A percentile compares a stretch with the other conserved stretches of the same genome.
phyloP scores from a whole-genome alignment of 2,329 filamentous ascomycete species.

The Trichoderma guizhouense region DNA sequence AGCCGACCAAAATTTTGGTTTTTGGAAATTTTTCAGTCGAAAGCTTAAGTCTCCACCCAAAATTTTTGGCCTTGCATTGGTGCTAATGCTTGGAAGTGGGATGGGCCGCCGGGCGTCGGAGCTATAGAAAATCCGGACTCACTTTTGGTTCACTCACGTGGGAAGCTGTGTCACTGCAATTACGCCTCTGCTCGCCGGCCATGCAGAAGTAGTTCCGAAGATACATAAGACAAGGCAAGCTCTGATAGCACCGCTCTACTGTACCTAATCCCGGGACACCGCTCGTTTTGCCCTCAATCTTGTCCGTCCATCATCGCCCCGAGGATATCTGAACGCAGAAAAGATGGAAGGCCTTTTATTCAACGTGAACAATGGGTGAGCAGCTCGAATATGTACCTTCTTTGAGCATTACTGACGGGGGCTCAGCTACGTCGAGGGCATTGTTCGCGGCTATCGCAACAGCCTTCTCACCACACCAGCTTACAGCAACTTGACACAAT shows the following conservation, averaged over 20 bases:
- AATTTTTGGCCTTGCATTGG: conserved; percentile 42
- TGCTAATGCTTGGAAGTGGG: conserved; percentile 29
- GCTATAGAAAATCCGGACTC: conserved; percentile 26
- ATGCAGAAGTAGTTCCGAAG: conserved; percentile 13
- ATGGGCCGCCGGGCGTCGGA: conserved; percentile 27
- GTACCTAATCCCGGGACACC: background rate
- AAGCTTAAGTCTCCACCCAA: conserved; percentile 37
- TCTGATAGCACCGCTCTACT: background rate
- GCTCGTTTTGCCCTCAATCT: background rate
- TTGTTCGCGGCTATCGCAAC: conserved; percentile 96
- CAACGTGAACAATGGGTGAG: conserved; percentile 89
- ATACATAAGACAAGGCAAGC: background rate
- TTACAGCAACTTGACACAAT: conserved; percentile 95
- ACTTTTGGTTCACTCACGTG: conserved; percentile 24
- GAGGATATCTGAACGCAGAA: background rate
- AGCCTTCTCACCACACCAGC: conserved; percentile 83
- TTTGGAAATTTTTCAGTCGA: conserved; percentile 43
- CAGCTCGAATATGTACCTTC: conserved; percentile 16
- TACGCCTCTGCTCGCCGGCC: conserved; percentile 7
- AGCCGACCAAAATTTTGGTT: conserved; percentile 29
- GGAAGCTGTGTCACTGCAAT: conserved; percentile 14
- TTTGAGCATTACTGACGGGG: conserved; percentile 12
- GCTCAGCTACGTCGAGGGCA: conserved; percentile 87
- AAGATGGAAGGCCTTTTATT: conserved; percentile 89
- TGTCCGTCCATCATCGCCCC: background rate